These are phyloP conservation scores for Phaeolepiota aurea DNA, from an alignment of 768 basidiomycete genomes.

Conservation along the genomic window DNA sequence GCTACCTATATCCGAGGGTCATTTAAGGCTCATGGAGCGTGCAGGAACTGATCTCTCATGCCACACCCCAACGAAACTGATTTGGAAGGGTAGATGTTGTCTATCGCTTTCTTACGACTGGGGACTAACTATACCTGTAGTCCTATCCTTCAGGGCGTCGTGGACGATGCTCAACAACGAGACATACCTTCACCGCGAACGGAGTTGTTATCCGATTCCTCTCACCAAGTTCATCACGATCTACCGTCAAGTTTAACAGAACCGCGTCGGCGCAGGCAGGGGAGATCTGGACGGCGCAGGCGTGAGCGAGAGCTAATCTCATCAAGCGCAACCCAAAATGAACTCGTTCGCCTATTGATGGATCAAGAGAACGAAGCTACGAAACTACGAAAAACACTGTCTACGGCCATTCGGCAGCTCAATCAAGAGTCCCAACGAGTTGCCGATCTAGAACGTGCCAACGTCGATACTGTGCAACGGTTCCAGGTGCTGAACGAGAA, in stretches of 20 bases:
- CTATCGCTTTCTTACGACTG: too few species aligned
- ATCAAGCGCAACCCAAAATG: constrained; percentile 13
- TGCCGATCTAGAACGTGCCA: constrained; percentile 23
- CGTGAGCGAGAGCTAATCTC: constrained; percentile 14
- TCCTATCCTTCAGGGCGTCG: too few species aligned
- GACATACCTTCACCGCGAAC: constrained; percentile 12
- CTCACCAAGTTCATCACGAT: constrained; percentile 2
- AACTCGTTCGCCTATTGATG: constrained; percentile 21
- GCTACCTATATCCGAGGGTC: too few species aligned
- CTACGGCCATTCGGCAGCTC: constrained; percentile 24
- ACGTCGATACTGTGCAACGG: constrained; percentile 21
- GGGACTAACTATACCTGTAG: too few species aligned
- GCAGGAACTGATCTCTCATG: too few species aligned
- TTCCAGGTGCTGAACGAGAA: constrained; percentile 27
- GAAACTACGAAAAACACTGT: constrained; percentile 24
- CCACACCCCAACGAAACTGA: too few species aligned
- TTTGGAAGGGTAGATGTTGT: too few species aligned
- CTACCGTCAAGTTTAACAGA: constrained; percentile 1
- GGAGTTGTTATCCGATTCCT: constrained; percentile 13
- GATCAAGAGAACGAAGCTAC: constrained; percentile 25
- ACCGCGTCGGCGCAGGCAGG: constrained; percentile 2
- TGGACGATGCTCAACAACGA: too few species aligned
- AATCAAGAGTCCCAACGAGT: constrained; percentile 25
- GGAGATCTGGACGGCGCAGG: constrained; percentile 4
- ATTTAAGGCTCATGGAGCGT: too few species aligned